phyloP scores from a whole-genome alignment of 805 yeast genomes.

The Lipomyces orientalis region DNA sequence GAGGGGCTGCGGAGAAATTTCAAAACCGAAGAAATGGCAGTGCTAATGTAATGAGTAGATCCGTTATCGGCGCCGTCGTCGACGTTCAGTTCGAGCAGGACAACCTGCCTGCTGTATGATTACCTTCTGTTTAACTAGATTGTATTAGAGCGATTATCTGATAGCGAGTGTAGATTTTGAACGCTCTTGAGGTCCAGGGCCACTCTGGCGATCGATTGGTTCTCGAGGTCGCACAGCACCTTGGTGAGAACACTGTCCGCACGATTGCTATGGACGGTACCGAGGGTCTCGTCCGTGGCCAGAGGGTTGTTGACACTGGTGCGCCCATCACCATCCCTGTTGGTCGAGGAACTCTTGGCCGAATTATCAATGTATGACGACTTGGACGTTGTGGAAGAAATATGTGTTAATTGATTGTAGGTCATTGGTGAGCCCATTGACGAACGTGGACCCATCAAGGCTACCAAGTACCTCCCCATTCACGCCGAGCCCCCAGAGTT shows the following conservation, averaged over 20 bases:
- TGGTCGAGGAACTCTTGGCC: conserved; percentile 98
- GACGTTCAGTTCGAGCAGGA: conserved; percentile 98
- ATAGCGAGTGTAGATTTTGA: conserved; percentile 61
- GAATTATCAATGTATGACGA: conserved; percentile 80
- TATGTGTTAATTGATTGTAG: conserved; percentile 7
- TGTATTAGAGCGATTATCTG: background rate
- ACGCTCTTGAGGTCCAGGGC: conserved; percentile 89
- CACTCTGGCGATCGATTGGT: conserved; percentile 77
- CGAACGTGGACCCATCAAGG: conserved; percentile 98
- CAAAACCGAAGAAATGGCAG: background rate
- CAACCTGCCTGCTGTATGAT: conserved; percentile 75
- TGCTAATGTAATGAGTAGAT: conserved; percentile 53
- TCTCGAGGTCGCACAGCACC: conserved; percentile 98
- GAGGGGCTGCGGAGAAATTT: background rate
- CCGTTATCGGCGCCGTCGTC: conserved; percentile 98
- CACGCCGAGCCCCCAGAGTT: conserved; percentile 98
- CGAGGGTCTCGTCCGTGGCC: conserved; percentile 99
- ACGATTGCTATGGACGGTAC: conserved; percentile 99
- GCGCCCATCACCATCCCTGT: conserved; percentile 99
- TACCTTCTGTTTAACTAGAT: background rate
- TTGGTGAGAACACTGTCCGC: conserved; percentile 99
- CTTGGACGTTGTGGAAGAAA: conserved; percentile 41
- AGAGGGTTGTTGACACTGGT: conserved; percentile 90
- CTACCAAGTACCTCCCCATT: conserved; percentile 93
- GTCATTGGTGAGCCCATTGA: conserved; percentile 98